Percentiles rank a stretch among this genome's conserved stretches.
phyloP scores from a whole-genome alignment of 495 filamentous ascomycete genomes.

The Aspergillus nanangensis region DNA sequence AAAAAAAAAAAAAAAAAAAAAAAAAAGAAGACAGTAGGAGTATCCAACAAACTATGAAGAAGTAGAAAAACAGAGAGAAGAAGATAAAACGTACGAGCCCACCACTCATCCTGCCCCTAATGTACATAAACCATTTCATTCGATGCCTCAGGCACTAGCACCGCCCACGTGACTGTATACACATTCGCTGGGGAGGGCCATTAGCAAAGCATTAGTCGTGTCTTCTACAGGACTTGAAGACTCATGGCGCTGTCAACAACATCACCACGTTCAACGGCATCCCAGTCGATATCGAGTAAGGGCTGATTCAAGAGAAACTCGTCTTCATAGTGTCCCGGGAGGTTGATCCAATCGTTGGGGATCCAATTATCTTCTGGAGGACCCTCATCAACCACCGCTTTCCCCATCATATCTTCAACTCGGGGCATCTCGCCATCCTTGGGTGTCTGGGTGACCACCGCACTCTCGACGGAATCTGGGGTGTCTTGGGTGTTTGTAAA shows the following conservation, averaged over 20 bases:
- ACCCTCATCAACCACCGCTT: constrained; percentile 10
- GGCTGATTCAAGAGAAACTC: constrained; percentile 17
- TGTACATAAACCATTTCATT: constrained; percentile 18
- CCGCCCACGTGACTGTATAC: background rate
- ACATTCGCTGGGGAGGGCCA: background rate
- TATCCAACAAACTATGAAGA: too few species aligned
- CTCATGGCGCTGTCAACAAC: constrained; percentile 22
- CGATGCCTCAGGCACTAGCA: background rate
- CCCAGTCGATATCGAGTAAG: constrained; percentile 31
- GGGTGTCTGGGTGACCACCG: constrained; percentile 32
- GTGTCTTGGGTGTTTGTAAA: constrained; percentile 39
- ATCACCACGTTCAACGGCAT: constrained; percentile 25
- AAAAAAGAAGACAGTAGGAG: constrained; percentile 1
- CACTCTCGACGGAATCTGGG: constrained; percentile 35
- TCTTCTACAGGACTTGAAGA: constrained; percentile 22
- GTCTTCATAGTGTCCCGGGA: constrained; percentile 22
- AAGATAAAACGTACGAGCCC: constrained; percentile 4
- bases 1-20: constrained; percentile 7
- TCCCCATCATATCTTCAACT: constrained; percentile 14
- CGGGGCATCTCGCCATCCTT: constrained; percentile 24
- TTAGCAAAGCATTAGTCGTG: background rate
- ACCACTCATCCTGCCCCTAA: constrained; percentile 9
- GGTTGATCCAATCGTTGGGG: constrained; percentile 27
- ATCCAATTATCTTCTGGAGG: constrained; percentile 26
- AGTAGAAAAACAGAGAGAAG: constrained; percentile 6